Evolutionary conservation across 176 grass and related monocot species (phyloP), one percentile per base, ranked within the genome.

Genomic region (Paspalum notatum): DNA sequence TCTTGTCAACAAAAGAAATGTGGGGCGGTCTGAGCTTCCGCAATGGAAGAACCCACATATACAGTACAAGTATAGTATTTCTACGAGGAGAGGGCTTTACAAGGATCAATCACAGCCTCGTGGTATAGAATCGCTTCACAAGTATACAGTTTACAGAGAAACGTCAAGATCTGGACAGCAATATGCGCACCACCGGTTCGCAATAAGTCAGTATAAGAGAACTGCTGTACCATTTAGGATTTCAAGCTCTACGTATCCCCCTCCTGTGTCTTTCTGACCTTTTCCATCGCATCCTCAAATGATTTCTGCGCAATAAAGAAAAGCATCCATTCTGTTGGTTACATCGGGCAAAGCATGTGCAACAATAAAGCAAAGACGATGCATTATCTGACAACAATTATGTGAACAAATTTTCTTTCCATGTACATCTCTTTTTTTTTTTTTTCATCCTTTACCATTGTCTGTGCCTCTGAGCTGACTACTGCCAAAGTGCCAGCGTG

Each of bases 241-340:
- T 56, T 55, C 21, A 27, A 27, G 59, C 59, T 62, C 72, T 82
- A 87, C 44, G 12, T 50, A 65, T 91, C 51, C 10, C 84, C 79
- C 60, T 93, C 84, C 4, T 55, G 79, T 4, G 38, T 42, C 37
- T 7, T 58, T 79, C 86, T 88, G 6, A 77, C 80, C 58, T 86
- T 90, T 57, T 94, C 83, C 79, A 94, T 88, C 9, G 83, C 53
- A 22, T 90, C 88, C 59, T 94, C 91, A 70, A 94, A 94, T 66
- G 91, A 91, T 94, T 94, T 91, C 88, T 94, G 80, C 52, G 47
- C 43, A 60, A 12, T 32, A 85, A 66, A 71, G 38, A n/a, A 22
- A 11, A 45, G 41, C 21, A 66, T 12, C 22, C 15, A 21, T 21
- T 18, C 60, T 59, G 16, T 74, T 83, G 8, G 32, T 59, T 74